Evolutionary conservation across 2,329 filamentous ascomycete species (phyloP).

Genomic region (Scolecobasidium constrictum): DNA sequence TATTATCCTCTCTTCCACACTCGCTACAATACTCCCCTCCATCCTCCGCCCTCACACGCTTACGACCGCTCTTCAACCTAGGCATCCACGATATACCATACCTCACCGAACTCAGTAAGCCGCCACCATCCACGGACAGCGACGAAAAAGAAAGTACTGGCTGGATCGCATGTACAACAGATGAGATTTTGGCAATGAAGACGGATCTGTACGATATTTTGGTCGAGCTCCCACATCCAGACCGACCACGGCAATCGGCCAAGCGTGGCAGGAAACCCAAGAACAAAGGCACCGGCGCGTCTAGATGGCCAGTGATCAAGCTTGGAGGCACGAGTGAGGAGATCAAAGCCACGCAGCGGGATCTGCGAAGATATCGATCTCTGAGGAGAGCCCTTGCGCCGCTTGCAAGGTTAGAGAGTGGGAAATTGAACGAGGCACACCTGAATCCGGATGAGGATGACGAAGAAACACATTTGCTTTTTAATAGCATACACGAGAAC

Average conservation of each 20-base stretch:
- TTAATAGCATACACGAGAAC: constrained; percentile 10
- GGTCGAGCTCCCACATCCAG: constrained; percentile 58
- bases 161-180: constrained; percentile 93
- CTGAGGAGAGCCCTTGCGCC: constrained; percentile 50
- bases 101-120: background rate
- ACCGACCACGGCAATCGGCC: constrained; percentile 23
- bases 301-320: constrained; percentile 63
- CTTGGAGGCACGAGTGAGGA: constrained; percentile 44
- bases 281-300: background rate
- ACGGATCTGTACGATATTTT: constrained; percentile 80
- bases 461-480: constrained; percentile 13
- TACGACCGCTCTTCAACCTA: constrained; percentile 81
- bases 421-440: constrained; percentile 8
- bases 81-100: constrained; percentile 75
- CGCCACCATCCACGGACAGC: constrained; percentile 6
- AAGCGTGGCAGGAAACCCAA: constrained; percentile 34
- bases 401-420: constrained; percentile 13
- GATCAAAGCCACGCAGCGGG: constrained; percentile 80
- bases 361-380: constrained; percentile 67
- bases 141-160: constrained; percentile 39
- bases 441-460: constrained; percentile 13
- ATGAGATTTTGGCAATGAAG: constrained; percentile 84
- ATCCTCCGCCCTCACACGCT: constrained; percentile 49
- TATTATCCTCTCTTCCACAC: constrained; percentile 78
- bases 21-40: constrained; percentile 57